Base-by-base conservation (phyloP, 1,139 yeast genomes). In the Geotrichum phurueaensis region DNA sequence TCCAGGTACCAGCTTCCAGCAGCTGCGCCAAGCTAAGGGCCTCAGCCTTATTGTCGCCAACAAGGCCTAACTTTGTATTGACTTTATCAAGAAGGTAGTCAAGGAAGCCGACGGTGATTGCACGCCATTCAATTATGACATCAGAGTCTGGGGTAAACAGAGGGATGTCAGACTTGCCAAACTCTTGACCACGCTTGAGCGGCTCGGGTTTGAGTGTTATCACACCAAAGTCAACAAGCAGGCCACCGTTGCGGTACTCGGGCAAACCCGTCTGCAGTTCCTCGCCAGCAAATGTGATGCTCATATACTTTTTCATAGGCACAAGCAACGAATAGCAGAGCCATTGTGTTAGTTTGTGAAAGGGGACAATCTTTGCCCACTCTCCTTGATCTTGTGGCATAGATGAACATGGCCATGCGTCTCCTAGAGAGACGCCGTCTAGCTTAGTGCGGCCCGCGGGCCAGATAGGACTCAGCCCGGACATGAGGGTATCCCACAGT, bases 1-100 rank as follows among this genome's bases (percentile, higher is more conserved):
- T 81, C 87, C 87, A 84, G 47, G 83, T 78, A 0, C 87, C 87
- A 1, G 87, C 87, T 65, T 84, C 87, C 56, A 84, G 79, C 56
- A 83, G 69, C 67, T 84, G 87, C 1, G 86, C 83, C 53, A 84
- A 69, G 9, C 73, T 66, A 55, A 83, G 67, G 50, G 73, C 72
- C 59, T 69, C 74, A 50, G 73, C 72, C 59, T 69, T 74, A 13
- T 66, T 64, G 1, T 63, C 61, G 10, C 76, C 70, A 2, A 70
- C 71, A 18, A 54, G 36, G 12, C 60, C 62, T 59, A 82, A 66
- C 54, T 73, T 71, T 48, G 75, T 71, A 63, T 83, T 83, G 50
- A 83, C 79, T 56, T 77, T 63, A 10, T 81, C 80, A 25, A 83
- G 72, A 6, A 83, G 69, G 63, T 74, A 69, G 67, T 84, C 87